Conservation (phyloP, 768 basidiomycete genomes). For the Lyophyllum shimeji region DNA sequence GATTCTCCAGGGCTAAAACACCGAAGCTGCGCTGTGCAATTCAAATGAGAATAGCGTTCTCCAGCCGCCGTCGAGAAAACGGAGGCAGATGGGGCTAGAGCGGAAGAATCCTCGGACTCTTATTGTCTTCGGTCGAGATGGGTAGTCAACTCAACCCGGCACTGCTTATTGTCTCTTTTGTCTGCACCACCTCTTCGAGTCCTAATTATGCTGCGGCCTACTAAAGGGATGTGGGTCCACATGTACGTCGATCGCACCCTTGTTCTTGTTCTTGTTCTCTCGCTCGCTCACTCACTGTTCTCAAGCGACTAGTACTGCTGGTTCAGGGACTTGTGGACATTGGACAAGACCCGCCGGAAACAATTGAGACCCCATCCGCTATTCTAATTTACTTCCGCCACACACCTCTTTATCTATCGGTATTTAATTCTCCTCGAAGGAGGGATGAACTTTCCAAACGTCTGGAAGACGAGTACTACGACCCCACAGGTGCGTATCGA, state of each 20-base stretch:
- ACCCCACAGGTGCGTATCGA: neutral
- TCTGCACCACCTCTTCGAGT: neutral
- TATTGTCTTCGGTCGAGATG: neutral
- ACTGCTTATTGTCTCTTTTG: slow-evolving; percentile 1
- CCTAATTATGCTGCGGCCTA: neutral
- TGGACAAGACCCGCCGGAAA: neutral
- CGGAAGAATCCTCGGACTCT: neutral
- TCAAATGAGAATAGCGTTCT: no score
- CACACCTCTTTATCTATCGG: no score
- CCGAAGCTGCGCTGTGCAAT: no score
- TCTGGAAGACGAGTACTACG: neutral
- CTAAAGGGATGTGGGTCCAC: neutral
- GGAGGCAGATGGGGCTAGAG: neutral
- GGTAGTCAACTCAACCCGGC: neutral
- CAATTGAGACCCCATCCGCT: neutral
- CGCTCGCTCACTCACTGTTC: neutral
- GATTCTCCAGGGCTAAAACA: no score
- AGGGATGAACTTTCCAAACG: neutral
- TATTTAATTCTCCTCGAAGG: neutral
- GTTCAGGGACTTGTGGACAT: neutral
- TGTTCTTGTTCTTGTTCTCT: no score
- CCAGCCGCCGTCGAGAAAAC: no score
- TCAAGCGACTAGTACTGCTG: neutral
- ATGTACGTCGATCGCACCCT: neutral
- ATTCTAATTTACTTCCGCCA: neutral